Percentiles rank a stretch among this genome's conserved stretches.
Conservation (phyloP, 2,329 filamentous ascomycete species). For the Scortechinia acanthostroma region DNA sequence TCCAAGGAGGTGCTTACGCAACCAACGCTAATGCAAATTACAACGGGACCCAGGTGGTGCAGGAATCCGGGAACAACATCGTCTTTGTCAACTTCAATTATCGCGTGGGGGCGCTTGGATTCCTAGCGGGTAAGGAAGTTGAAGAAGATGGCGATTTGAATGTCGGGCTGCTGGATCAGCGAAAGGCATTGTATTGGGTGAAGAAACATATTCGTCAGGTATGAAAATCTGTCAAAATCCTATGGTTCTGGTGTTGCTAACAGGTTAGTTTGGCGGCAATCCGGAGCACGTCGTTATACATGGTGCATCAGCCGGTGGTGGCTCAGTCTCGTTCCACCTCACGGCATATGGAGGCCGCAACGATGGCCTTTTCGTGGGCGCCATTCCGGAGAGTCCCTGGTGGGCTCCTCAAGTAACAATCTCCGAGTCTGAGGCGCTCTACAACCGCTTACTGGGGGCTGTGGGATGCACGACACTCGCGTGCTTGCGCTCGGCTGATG, state of each 20-base stretch:
- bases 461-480: too few species aligned
- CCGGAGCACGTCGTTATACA: constrained; percentile 50
- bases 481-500: constrained; percentile 27
- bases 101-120: constrained; percentile 54
- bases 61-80: constrained; percentile 32
- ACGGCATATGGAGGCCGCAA: constrained; percentile 34
- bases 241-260: too few species aligned
- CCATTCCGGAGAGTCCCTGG: constrained; percentile 28
- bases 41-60: constrained; percentile 37
- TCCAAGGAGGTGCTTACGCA: constrained; percentile 36
- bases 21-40: constrained; percentile 39
- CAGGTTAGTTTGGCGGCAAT: constrained; percentile 52
- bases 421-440: constrained; percentile 30
- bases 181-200: constrained; percentile 52
- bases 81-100: constrained; percentile 57
- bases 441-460: too few species aligned
- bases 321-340: constrained; percentile 44
- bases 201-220: constrained; percentile 45
- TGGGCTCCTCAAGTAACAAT: constrained; percentile 27
- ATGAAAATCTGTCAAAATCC: constrained; percentile 3
- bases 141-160: constrained; percentile 49
- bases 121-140: constrained; percentile 49
- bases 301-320: constrained; percentile 53
- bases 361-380: constrained; percentile 35
- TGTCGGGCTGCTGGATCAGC: constrained; percentile 56